A percentile compares a stretch with the other conserved stretches of the same genome.
phyloP scores from a whole-genome alignment of 495 filamentous ascomycete species.

The Tuber calosporum region DNA sequence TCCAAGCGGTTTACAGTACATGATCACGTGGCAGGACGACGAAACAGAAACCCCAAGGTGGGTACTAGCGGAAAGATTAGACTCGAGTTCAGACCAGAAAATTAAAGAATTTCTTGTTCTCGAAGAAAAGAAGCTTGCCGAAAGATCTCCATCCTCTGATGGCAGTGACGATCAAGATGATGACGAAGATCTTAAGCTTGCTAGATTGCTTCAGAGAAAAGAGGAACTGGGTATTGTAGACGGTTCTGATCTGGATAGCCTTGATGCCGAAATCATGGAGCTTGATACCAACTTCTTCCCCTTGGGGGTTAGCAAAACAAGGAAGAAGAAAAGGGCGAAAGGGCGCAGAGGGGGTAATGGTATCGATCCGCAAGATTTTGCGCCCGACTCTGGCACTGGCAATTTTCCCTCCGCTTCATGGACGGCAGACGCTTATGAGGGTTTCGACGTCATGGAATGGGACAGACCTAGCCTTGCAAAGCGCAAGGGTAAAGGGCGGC shows the following conservation, averaged over 20 bases:
- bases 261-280: slow-evolving; percentile 51
- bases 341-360: slow-evolving; percentile 2
- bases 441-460: slow-evolving; percentile 78
- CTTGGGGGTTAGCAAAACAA: slow-evolving; percentile 12
- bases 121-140: background rate
- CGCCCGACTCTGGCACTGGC: slow-evolving; percentile 26
- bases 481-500: slow-evolving; percentile 49
- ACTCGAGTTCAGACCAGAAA: slow-evolving; percentile 34
- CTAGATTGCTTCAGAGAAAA: slow-evolving; percentile 57
- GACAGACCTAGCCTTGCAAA: slow-evolving; percentile 50
- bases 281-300: slow-evolving; percentile 45
- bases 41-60: slow-evolving; percentile 49
- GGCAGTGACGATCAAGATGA: slow-evolving; percentile 22
- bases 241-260: slow-evolving; percentile 39
- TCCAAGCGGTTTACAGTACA: slow-evolving; percentile 48
- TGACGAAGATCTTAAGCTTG: slow-evolving; percentile 55
- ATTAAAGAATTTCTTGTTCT: slow-evolving; percentile 43
- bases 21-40: slow-evolving; percentile 47
- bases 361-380: slow-evolving; percentile 17
- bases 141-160: slow-evolving; percentile 3
- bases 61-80: slow-evolving; percentile 44
- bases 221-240: slow-evolving; percentile 56
- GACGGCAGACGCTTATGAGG: slow-evolving; percentile 68
- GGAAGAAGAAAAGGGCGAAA: slow-evolving; percentile 31
- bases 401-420: slow-evolving; percentile 54